Conservation (phyloP, 2,329 filamentous ascomycete species). For the Ceratocystis smalleyi region DNA sequence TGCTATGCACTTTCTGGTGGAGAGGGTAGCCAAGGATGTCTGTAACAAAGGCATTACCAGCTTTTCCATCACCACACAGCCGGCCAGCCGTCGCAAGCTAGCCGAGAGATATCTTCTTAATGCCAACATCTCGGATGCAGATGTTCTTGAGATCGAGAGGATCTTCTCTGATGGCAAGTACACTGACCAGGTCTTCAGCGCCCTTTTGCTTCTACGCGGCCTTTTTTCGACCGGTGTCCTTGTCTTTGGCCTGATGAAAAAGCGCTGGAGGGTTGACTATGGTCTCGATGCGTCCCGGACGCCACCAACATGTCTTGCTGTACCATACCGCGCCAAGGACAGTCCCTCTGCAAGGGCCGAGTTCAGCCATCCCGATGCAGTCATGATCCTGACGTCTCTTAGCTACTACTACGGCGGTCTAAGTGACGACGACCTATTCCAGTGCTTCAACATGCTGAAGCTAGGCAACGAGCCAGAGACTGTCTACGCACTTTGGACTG, state of each 20-base stretch:
- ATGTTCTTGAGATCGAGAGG: slow-evolving; percentile 23
- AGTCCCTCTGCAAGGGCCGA: slow-evolving; percentile 39
- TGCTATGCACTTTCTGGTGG: slow-evolving; percentile 16
- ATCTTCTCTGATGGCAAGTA: slow-evolving; percentile 24
- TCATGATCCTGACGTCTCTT: slow-evolving; percentile 40
- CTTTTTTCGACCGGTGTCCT: slow-evolving; percentile 42
- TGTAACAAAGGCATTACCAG: slow-evolving; percentile 28
- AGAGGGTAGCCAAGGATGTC: slow-evolving; percentile 27
- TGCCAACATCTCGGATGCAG: slow-evolving; percentile 21
- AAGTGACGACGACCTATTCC: slow-evolving; percentile 32
- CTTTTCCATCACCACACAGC: slow-evolving; percentile 29
- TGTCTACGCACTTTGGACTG: slow-evolving; percentile 38
- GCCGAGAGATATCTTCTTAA: slow-evolving; percentile 33
- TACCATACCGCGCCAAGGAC: slow-evolving; percentile 47
- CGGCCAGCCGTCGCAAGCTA: slow-evolving; percentile 21
- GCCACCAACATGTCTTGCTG: slow-evolving; percentile 33
- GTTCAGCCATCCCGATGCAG: slow-evolving; percentile 46
- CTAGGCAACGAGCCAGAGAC: slow-evolving; percentile 35
- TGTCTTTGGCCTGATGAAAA: slow-evolving; percentile 36
- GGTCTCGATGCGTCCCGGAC: slow-evolving; percentile 33
- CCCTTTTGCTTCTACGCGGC: slow-evolving; percentile 36
- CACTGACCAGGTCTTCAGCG: slow-evolving; percentile 20
- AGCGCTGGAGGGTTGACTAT: slow-evolving; percentile 52
- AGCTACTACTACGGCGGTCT: slow-evolving; percentile 44
- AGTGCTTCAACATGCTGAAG: slow-evolving; percentile 32